phyloP scores from a whole-genome alignment of 2,329 filamentous ascomycete species.

The Fusarium equiseti region DNA sequence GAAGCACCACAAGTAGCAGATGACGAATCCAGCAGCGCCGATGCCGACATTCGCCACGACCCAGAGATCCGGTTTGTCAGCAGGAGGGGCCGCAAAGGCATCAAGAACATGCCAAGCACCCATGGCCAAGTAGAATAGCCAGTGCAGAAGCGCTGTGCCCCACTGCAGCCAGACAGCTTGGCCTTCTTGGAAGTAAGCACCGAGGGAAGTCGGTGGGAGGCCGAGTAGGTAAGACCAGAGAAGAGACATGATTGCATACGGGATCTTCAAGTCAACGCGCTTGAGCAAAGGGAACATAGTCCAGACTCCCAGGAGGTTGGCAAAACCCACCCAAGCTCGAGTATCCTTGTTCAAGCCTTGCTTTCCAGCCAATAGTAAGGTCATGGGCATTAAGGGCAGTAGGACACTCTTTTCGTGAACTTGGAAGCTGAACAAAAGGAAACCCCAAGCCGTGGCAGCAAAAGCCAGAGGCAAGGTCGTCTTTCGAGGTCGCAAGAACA shows the following conservation, averaged over 20 bases:
- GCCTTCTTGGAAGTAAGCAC: slow-evolving; percentile 72
- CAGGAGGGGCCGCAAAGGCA: slow-evolving; percentile 74
- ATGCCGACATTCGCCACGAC: slow-evolving; percentile 90
- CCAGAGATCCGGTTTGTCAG: slow-evolving; percentile 91
- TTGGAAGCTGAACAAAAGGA: slow-evolving; percentile 97
- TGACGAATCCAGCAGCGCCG: slow-evolving; percentile 84
- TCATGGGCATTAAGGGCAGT: slow-evolving; percentile 93
- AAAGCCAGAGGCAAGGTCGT: slow-evolving; percentile 83
- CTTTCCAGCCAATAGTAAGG: slow-evolving; percentile 81
- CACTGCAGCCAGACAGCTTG: slow-evolving; percentile 54
- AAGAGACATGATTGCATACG: slow-evolving; percentile 85
- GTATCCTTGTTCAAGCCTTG: slow-evolving; percentile 81
- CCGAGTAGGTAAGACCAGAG: slow-evolving; percentile 94
- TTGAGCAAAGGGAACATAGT: slow-evolving; percentile 93
- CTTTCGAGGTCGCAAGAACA: slow-evolving; percentile 83
- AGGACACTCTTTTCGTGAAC: slow-evolving; percentile 98
- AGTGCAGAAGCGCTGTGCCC: slow-evolving; percentile 76
- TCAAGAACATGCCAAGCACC: slow-evolving; percentile 84
- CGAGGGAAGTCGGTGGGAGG: slow-evolving; percentile 80
- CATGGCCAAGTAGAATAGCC: slow-evolving; percentile 82
- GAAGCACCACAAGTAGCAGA: slow-evolving; percentile 94
- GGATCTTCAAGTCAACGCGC: slow-evolving; percentile 84
- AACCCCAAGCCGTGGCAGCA: slow-evolving; percentile 90
- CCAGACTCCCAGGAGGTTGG: slow-evolving; percentile 89
- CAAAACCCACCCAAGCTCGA: slow-evolving; percentile 94